A percentile compares a stretch with the other conserved stretches of the same genome.
These are phyloP conservation scores for Saturnispora quitensis DNA, from an alignment of 805 yeast genomes.

Conservation along the genomic window DNA sequence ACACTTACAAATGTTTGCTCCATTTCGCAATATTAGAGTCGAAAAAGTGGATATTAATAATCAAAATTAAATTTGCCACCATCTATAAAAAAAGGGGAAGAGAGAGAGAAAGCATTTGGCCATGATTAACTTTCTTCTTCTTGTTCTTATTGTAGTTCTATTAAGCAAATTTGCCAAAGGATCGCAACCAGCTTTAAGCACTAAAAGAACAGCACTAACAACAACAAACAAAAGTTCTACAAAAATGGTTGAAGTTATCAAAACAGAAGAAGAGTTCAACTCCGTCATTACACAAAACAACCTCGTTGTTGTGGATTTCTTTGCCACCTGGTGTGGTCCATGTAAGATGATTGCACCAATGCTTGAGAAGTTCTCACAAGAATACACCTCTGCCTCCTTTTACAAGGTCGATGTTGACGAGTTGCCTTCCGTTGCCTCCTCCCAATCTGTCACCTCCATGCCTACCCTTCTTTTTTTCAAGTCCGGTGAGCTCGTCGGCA, in stretches of 20 bases:
- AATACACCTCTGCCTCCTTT: slow-evolving; percentile 64
- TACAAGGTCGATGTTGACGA: slow-evolving; percentile 89
- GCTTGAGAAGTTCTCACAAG: slow-evolving; percentile 68
- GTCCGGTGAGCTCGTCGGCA: slow-evolving; percentile 69
- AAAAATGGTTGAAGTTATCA: slow-evolving; percentile 46
- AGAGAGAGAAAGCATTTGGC: background rate
- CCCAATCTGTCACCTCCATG: slow-evolving; percentile 48
- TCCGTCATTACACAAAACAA: slow-evolving; percentile 49
- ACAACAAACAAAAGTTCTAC: background rate
- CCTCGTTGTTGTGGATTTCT: slow-evolving; percentile 89
- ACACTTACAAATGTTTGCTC: background rate
- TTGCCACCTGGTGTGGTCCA: slow-evolving; percentile 98
- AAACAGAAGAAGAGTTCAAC: slow-evolving; percentile 48
- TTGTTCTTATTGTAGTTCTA: slow-evolving; percentile 20
- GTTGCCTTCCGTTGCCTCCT: slow-evolving; percentile 65
- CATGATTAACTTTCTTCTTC: slow-evolving; percentile 22
- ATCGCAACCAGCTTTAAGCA: background rate
- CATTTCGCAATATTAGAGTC: background rate
- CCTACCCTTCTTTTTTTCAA: slow-evolving; percentile 68
- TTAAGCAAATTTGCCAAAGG: slow-evolving; percentile 19
- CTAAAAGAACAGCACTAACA: background rate
- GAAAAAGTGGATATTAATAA: background rate
- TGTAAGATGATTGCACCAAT: slow-evolving; percentile 96
- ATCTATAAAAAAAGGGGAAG: background rate
- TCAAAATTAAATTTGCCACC: background rate